Base-by-base conservation (phyloP, 352 stramenopile species). In the Phytophthora ohioensis region DNA sequence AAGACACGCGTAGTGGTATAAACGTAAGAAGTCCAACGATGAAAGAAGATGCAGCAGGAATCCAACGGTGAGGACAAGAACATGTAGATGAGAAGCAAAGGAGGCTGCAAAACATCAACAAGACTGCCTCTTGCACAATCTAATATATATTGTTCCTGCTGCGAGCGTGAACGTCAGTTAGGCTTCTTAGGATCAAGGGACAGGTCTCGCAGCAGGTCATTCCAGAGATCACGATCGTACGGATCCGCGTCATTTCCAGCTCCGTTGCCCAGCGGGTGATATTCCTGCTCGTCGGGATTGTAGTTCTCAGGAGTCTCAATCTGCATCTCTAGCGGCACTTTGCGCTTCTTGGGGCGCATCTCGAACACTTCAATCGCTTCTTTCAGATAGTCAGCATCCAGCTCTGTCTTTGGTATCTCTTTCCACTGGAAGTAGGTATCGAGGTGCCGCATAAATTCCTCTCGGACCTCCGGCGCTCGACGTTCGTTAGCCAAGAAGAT, bases 321-420 rank as follows among this genome's bases (percentile, higher is more conserved):
- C 61, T 79, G 60, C 85, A 95, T 92, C 63, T 91, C 84, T 4
- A 74, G 34, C 0, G 88, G 88, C 12, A 92, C 75, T 57, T 89
- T 93, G 54, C 84, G 85, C 56, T 90, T 92, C 73, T 93, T 93
- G 4, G 83, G 81, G 9, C 81, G 78, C 73, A 92, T 78, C 71
- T 93, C 81, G 58, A 92, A 93, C 55, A 95, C 76, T 59, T 95
- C 84, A 57, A 95, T 92, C 1, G 83, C 67, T 9, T 91, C 83
- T 60, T 92, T 91, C 34, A 90, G 79, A 72, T 91, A 93, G 7
- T 82, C 79, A 1, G 74, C 56, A 60, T 94, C 82, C 21, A 92
- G 56, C 55, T 92, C 80, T 13, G 64, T 57, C n/a, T 72, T 80
- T n/a, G 75, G 68, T 12, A 94, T 67, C 59, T 91, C 78, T 45